Evolutionary conservation across 2,329 filamentous ascomycete genomes (phyloP).

Genomic region (Teratosphaeria destructans): DNA sequence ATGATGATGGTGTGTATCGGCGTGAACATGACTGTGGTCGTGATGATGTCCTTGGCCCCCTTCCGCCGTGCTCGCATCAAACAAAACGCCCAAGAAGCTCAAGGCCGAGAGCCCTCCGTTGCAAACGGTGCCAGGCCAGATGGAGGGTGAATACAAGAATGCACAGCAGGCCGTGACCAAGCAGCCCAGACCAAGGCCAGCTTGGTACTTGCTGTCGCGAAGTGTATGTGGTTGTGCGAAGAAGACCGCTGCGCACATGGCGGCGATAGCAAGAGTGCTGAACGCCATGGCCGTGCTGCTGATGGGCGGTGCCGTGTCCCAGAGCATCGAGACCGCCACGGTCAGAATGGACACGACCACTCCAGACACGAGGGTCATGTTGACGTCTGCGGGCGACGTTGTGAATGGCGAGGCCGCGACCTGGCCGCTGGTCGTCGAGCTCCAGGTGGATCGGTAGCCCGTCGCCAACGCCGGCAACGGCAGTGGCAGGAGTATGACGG

Average conservation of each 20-base stretch:
- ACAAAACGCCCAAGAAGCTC: slow-evolving; percentile 29
- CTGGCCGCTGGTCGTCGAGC: not conserved
- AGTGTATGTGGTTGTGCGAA: slow-evolving; percentile 33
- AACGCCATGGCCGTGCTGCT: slow-evolving; percentile 27
- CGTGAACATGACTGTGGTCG: slow-evolving; percentile 14
- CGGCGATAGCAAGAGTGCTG: slow-evolving; percentile 31
- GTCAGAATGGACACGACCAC: slow-evolving; percentile 27
- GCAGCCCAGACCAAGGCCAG: slow-evolving; percentile 25
- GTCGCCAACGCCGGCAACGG: slow-evolving; percentile 28
- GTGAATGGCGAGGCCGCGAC: slow-evolving; percentile 22
- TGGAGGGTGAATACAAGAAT: slow-evolving; percentile 25
- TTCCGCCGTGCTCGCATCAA: slow-evolving; percentile 27
- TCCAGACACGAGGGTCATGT: slow-evolving; percentile 34
- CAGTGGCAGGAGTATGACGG: slow-evolving; percentile 39
- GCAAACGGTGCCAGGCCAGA: slow-evolving; percentile 25
- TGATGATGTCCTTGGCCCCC: slow-evolving; percentile 21
- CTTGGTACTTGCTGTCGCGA: slow-evolving; percentile 24
- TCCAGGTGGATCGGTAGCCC: not conserved
- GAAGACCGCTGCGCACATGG: slow-evolving; percentile 33
- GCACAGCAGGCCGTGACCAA: slow-evolving; percentile 22
- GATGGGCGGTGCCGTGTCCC: slow-evolving; percentile 22
- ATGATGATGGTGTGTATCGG: slow-evolving; percentile 17
- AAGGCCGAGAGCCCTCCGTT: slow-evolving; percentile 26
- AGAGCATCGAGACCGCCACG: slow-evolving; percentile 25
- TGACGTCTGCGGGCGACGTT: slow-evolving; percentile 29